Conservation (phyloP, 129 eudicot species). For the Centella asiatica region DNA sequence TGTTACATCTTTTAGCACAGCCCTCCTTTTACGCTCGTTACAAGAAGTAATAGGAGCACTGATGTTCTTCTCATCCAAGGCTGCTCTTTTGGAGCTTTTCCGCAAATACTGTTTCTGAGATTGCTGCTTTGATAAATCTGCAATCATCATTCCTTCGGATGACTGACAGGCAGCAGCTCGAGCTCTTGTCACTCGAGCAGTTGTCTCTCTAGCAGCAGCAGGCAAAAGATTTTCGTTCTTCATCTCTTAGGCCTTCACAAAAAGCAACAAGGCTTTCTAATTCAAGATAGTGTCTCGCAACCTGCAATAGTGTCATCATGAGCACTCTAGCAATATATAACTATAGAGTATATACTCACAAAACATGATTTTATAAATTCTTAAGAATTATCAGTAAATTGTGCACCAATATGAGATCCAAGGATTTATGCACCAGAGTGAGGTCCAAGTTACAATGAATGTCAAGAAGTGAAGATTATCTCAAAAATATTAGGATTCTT, state of each 20-base stretch:
- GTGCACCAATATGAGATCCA: background rate
- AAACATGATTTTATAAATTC: background rate
- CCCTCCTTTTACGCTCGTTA: constrained; percentile 38
- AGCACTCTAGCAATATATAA: background rate
- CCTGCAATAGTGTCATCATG: constrained; percentile 22
- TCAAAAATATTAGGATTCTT: background rate
- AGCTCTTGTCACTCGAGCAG: constrained; percentile 57
- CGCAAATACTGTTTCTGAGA: constrained; percentile 20
- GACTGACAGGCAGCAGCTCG: constrained; percentile 42
- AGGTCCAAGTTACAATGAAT: too few species aligned
- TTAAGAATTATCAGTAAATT: background rate
- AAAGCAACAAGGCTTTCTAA: constrained; percentile 21
- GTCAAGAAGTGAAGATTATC: too few species aligned
- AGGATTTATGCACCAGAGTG: too few species aligned
- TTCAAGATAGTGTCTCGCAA: constrained; percentile 14
- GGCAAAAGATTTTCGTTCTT: constrained; percentile 29
- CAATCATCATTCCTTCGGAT: constrained; percentile 8
- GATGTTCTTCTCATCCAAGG: constrained; percentile 36
- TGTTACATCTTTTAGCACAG: constrained; percentile 51
- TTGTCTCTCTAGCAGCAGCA: constrained; percentile 26
- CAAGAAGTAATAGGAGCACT: constrained; percentile 11
- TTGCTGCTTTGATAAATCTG: constrained; percentile 31
- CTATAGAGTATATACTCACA: too few species aligned
- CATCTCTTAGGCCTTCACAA: constrained; percentile 20
- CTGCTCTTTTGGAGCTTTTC: constrained; percentile 39